A percentile compares a stretch with the other conserved stretches of the same genome.
phyloP scores from a whole-genome alignment of 2,329 filamentous ascomycete species.

The Iodosphaeria phyllophila region DNA sequence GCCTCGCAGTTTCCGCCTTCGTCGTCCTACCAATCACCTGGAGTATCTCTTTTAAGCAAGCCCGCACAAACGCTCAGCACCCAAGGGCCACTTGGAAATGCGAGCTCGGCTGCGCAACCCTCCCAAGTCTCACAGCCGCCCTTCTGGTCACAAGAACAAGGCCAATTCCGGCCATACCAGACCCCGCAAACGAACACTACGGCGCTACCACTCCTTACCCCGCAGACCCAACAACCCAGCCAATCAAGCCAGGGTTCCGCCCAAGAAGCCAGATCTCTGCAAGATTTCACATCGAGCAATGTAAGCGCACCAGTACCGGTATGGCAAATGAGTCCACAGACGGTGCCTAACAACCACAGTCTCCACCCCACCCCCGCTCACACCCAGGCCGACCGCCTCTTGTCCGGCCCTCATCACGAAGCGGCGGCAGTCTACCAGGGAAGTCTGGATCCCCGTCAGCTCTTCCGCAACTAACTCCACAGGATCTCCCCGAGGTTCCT shows the following conservation, averaged over 20 bases:
- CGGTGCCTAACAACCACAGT: conserved; percentile 16
- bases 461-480: background rate
- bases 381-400: conserved; percentile 1
- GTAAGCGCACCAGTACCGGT: conserved; percentile 15
- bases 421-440: conserved; percentile 1
- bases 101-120: no score
- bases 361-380: conserved; percentile 5
- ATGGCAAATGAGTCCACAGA: conserved; percentile 11
- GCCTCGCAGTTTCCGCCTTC: no score
- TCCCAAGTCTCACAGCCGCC: conserved; percentile 4
- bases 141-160: conserved; percentile 8
- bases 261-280: conserved; percentile 4
- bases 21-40: no score
- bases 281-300: conserved; percentile 11
- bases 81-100: conserved; percentile 1
- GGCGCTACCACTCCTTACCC: background rate
- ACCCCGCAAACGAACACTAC: conserved; percentile 2
- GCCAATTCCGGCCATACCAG: conserved; percentile 11
- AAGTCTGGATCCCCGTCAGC: conserved; percentile 1
- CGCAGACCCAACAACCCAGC: background rate
- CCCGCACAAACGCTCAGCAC: background rate
- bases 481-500: conserved; percentile 13
- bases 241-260: conserved; percentile 1
- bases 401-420: conserved; percentile 1
- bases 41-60: no score